Base-by-base conservation (phyloP, 768 basidiomycete species). In the Auriscalpium orientale region DNA sequence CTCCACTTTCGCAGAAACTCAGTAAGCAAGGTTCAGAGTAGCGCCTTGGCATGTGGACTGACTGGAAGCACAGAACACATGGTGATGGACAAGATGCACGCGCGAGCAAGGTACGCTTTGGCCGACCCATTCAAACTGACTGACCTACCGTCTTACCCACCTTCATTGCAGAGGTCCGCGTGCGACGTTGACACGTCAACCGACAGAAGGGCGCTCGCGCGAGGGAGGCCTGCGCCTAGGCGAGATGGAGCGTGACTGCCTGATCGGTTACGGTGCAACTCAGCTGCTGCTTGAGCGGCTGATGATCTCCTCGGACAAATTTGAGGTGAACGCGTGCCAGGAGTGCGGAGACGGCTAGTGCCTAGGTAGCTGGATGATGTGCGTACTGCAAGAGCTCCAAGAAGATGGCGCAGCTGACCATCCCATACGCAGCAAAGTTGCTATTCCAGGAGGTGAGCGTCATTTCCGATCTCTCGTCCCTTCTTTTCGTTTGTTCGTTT, bases 71-170 rank as follows among this genome's bases (percentile, higher is more conserved):
- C 62, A 89, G 85, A 95, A 76, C 95, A 95, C 74, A 98, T 98
- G 95, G 95, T 98, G 51, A 89, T 98, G 87, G 97, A 99, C 79
- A 99, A 99, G 78, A 99, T 99, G 97, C 97, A 99, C 65, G 97
- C 97, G 62, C 87, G 97, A 56, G 94, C 97, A 51, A 87, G 92
- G 91, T 87, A 69, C 64, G 28, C 28, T 7, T 28, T 28, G 28
- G 28, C 28, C 28, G 7, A 28, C 28, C 28, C 28, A 28, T 28
- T 28, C 4, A 28, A 28, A 28, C 28, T 7, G 28, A 28, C 28
- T 28, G 28, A 78, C 65, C n/a, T n/a, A n/a, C n/a, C n/a, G n/a
- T n/a, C n/a, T n/a, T n/a, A n/a, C n/a, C 51, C 54, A 51, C 38
- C 28, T 22, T 43, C 15, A 22, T 18, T 22, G 7, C 68, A 94